Conservation (phyloP, 2,329 filamentous ascomycete species). For the Hymenoscyphus salicellus region DNA sequence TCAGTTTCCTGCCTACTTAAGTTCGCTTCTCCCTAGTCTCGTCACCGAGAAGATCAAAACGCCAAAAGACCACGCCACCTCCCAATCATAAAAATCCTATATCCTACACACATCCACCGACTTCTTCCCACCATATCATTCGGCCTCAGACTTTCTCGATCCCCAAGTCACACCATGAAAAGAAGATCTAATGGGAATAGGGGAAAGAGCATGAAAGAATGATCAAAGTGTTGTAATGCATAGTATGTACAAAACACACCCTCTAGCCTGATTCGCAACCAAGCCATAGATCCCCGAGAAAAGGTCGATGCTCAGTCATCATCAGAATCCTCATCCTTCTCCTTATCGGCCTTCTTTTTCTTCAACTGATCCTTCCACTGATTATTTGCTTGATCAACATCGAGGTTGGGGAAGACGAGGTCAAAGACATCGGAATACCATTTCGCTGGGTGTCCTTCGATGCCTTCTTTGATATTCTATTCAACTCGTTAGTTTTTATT, state of each 20-base stretch:
- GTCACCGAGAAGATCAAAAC: no score
- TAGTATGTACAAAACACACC: neutral
- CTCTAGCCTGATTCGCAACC: neutral
- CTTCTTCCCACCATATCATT: no score
- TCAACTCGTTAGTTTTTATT: slow-evolving; percentile 12
- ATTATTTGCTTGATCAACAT: slow-evolving; percentile 69
- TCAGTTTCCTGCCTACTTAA: no score
- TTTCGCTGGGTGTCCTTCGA: slow-evolving; percentile 83
- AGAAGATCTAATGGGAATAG: no score
- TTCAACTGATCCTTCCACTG: slow-evolving; percentile 44
- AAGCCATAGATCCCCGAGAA: neutral
- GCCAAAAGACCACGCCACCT: no score
- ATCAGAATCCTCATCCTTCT: slow-evolving; percentile 28
- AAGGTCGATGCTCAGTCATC: slow-evolving; percentile 1
- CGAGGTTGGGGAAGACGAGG: slow-evolving; percentile 80
- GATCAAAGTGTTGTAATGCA: neutral
- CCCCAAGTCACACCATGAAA: no score
- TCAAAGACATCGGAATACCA: slow-evolving; percentile 97
- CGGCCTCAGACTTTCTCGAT: no score
- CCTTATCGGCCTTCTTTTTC: slow-evolving; percentile 35
- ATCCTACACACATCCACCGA: no score
- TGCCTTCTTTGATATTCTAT: slow-evolving; percentile 96
- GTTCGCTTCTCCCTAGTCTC: no score
- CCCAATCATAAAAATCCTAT: no score
- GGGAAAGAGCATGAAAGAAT: neutral